phyloP scores from a whole-genome alignment of 768 basidiomycete genomes.

The Pseudohyphozyma bogoriensis region DNA sequence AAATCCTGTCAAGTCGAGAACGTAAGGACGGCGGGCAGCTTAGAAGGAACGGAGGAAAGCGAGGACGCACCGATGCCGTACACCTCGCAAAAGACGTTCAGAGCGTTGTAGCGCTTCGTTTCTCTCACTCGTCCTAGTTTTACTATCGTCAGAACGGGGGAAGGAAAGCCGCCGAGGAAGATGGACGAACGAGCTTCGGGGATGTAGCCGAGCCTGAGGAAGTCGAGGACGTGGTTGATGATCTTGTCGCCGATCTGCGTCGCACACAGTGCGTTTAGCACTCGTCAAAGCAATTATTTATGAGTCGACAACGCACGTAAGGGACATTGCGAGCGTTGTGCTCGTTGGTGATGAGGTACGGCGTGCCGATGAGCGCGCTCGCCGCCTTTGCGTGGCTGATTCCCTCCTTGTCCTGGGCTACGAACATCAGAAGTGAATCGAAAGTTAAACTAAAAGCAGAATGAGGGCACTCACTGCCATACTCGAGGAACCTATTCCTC shows the following conservation, averaged over 20 bases:
- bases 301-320: background rate
- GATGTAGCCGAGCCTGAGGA: background rate
- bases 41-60: background rate
- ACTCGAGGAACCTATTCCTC: background rate
- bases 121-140: background rate
- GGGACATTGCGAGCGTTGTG: background rate
- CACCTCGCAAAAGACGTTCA: no score
- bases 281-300: no score
- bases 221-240: background rate
- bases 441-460: background rate
- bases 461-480: background rate
- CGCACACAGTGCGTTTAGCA: no score
- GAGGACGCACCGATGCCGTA: background rate
- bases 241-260: background rate
- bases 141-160: background rate
- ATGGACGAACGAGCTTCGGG: background rate
- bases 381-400: background rate
- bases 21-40: background rate
- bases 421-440: background rate
- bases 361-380: background rate
- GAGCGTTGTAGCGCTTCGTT: no score
- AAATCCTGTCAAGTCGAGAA: background rate
- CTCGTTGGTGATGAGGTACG: background rate
- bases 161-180: no score
- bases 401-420: background rate